Base-by-base conservation (phyloP, 2,329 filamentous ascomycete species). In the Aspergillus oerlinghausenensis region DNA sequence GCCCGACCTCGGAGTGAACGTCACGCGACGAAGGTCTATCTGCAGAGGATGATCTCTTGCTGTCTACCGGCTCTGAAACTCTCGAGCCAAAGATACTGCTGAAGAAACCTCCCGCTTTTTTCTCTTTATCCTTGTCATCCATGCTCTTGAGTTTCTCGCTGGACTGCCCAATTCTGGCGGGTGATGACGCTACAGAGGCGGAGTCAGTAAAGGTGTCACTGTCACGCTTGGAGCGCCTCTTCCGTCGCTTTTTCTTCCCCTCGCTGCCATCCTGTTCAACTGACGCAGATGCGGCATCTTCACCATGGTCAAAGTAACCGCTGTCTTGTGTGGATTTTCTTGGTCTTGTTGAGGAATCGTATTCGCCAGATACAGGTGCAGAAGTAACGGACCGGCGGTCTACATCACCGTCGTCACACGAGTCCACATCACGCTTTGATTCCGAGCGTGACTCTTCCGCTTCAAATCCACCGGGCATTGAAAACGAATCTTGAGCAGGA, bases 21-120 rank as follows among this genome's bases (percentile, higher is more conserved):
- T 74, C 71, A 17, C 69, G 67, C 54, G 68, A 65, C 17, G 62
- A 56, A 26, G 55, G 63, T 49, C 67, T 70, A 48, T 69, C 70
- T 40, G 67, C 42, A 17, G 67, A 68, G 8, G 68, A 63, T 51
- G 67, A 66, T 4, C 60, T 63, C 35, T 59, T 62, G 51, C 55
- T 61, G 49, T 64, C 67, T 40, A 68, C 62, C 43, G 69, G 65
- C 29, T 67, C 66, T 7, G 70, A 69, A 3, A 71, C 71, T 52
- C 68, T 68, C 10, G 74, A 74, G 17, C 67, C 67, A 51, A 77
- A 76, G n/a, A 77, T 59, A 55, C 64, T 70, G 60, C 68, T 69
- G 54, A 76, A 64, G 42, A 76, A 69, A 11, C 72, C 66, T 38
- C 69, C 65, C 50, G 66, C 58, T 48, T 63, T 67, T 57, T 69